Evolutionary conservation across 1,139 yeast species (phyloP), one percentile per base, ranked within the genome.

Genomic region (Blastobotrys malaysiensis): DNA sequence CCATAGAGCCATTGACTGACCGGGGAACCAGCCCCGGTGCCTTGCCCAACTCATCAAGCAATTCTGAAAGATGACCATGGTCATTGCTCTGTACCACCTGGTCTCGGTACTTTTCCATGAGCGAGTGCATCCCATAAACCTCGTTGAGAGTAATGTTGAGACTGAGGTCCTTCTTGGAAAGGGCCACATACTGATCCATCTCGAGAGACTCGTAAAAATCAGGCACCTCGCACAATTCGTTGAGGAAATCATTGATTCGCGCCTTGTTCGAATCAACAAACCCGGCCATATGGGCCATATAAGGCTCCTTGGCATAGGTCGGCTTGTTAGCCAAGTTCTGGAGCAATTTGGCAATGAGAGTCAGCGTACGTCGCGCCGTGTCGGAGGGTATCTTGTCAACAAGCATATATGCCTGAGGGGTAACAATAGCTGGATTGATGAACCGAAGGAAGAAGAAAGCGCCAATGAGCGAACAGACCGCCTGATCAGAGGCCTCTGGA

Each of bases 371-470:
- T 61, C 90, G 85, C 9, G 84, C 82, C 36, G 75, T 77, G 46
- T 67, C 72, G 1, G 63, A 54, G 5, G 75, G 76, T 19, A 63
- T 59, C 50, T 64, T 64, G 54, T 73, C 75, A 16, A 73, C 71
- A 24, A 74, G 62, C 70, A 70, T 69, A 60, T 86, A 81, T 3
- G 89, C 78, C 60, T 88, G 96, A 0, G 98, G 97, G 48, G 93
- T 85, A 13, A 91, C 91, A 58, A 93, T 83, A 0, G 96, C 96
- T 7, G 99, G 98, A 66, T 96, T 90, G 58, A 89, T 79, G 62
- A 88, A 86, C 57, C 98, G 77, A 61, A 93, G 75, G 66, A 93
- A 91, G 52, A 91, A 75, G 65, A 88, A 91, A 0, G 96, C 90
- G 0, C 97, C 97, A 43, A 90, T 70, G 16, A 73, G 62, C 1